Conservation (phyloP, 768 basidiomycete species). For the Suillus subaureus region DNA sequence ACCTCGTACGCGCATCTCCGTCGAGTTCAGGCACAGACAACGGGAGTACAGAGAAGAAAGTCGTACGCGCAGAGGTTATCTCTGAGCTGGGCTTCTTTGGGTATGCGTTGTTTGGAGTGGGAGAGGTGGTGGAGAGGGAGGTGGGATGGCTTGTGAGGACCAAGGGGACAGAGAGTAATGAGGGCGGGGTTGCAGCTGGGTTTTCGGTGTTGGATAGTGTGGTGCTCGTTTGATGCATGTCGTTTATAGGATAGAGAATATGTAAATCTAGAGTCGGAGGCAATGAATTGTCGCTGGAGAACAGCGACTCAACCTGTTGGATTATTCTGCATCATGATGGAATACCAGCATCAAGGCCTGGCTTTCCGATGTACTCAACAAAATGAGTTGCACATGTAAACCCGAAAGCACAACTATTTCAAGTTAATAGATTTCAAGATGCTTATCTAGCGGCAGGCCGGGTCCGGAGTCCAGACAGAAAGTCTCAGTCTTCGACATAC, state of each 20-base stretch:
- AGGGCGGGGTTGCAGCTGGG: slow-evolving; percentile 88
- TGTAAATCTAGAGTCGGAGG: neutral
- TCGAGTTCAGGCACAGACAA: neutral
- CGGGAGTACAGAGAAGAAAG: slow-evolving; percentile 16
- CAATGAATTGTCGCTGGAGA: too few species aligned
- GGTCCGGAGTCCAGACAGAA: too few species aligned
- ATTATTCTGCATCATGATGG: too few species aligned
- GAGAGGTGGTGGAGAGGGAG: slow-evolving; percentile 53
- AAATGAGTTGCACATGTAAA: too few species aligned
- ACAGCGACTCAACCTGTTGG: too few species aligned
- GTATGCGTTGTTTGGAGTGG: slow-evolving; percentile 73
- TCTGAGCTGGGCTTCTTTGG: slow-evolving; percentile 94
- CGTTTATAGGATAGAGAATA: neutral
- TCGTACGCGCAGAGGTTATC: slow-evolving; percentile 68
- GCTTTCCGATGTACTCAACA: too few species aligned
- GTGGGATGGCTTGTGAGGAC: slow-evolving; percentile 88
- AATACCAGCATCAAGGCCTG: too few species aligned
- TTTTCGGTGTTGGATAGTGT: slow-evolving; percentile 77
- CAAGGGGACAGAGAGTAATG: slow-evolving; percentile 88
- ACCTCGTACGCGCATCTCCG: slow-evolving; percentile 73
- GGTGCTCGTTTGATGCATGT: slow-evolving; percentile 44
- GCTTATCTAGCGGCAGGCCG: too few species aligned
- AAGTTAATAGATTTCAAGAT: too few species aligned
- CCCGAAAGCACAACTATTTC: too few species aligned
- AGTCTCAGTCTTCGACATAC: too few species aligned